These are phyloP conservation scores for Balamuthia mandrillaris DNA, from an alignment of 208 protist genomes.

Conservation along the genomic window DNA sequence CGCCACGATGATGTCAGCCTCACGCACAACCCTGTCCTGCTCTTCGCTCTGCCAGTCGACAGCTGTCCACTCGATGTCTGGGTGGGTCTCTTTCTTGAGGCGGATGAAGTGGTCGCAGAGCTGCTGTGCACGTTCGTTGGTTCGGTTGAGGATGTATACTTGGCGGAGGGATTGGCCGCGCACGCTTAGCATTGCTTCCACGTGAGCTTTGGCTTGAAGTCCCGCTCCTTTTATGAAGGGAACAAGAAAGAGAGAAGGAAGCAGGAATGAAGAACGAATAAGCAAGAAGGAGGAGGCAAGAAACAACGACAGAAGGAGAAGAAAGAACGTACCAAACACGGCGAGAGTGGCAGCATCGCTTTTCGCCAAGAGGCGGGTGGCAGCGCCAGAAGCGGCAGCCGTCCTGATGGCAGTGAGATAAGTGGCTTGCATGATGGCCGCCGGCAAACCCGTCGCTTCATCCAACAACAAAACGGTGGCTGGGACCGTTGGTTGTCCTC, in stretches of 20 bases:
- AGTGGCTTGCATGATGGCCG: constrained; percentile 39
- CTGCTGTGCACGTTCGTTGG: neutral
- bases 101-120: neutral
- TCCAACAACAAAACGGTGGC: constrained; percentile 45
- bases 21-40: neutral
- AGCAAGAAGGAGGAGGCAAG: neutral
- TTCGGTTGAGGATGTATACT: constrained; percentile 12
- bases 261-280: neutral
- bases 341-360: neutral
- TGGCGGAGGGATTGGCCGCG: neutral
- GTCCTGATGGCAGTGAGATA: constrained; percentile 50
- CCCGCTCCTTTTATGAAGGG: neutral
- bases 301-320: neutral
- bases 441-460: constrained; percentile 5
- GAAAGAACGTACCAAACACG: constrained; percentile 41
- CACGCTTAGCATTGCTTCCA: constrained; percentile 23
- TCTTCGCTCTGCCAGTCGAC: neutral
- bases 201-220: neutral
- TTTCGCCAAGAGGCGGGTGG: constrained; percentile 11
- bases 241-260: neutral
- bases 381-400: constrained; percentile 37
- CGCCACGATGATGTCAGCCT: constrained; percentile 54
- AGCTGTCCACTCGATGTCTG: constrained; percentile 1
- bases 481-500: constrained; percentile 35
- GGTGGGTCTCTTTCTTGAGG: neutral